Evolutionary conservation across 2,329 filamentous ascomycete species (phyloP).

Genomic region (Fusarium subglutinans): DNA sequence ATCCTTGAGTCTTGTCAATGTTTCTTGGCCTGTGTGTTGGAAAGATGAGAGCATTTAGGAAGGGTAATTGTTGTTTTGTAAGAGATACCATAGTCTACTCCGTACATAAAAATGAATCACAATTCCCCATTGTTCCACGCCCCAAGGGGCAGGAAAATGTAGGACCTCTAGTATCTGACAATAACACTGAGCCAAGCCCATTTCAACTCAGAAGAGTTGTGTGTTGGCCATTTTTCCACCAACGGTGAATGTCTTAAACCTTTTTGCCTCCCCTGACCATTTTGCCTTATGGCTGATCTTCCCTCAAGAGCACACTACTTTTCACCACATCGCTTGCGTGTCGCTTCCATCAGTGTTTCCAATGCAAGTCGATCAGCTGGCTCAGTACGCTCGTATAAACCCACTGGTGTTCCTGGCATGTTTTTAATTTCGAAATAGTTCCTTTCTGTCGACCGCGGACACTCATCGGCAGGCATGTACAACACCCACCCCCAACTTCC

Average conservation of each 20-base stretch:
- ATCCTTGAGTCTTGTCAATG: not conserved
- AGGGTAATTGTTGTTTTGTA: not conserved
- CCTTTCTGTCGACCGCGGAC: too few species aligned
- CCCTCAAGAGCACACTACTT: accelerated
- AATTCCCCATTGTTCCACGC: not conserved
- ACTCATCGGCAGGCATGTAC: too few species aligned
- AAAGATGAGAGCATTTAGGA: not conserved
- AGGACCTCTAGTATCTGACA: not conserved
- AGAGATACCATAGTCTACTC: not conserved
- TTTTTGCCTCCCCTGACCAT: not conserved
- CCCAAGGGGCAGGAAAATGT: accelerated
- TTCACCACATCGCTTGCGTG: not conserved
- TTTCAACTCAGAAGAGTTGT: not conserved
- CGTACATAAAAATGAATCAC: not conserved
- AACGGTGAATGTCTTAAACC: accelerated
- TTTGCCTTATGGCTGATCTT: accelerated
- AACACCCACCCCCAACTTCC: too few species aligned
- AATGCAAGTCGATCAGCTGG: not conserved
- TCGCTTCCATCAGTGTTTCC: not conserved
- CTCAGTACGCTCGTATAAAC: not conserved
- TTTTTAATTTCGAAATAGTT: not conserved
- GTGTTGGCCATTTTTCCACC: accelerated
- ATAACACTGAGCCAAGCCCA: not conserved
- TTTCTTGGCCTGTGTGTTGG: not conserved
- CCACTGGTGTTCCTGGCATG: not conserved